A percentile compares a stretch with the other conserved stretches of the same genome.
phyloP scores from a whole-genome alignment of 768 basidiomycete genomes.

The Lactarius evosmus region DNA sequence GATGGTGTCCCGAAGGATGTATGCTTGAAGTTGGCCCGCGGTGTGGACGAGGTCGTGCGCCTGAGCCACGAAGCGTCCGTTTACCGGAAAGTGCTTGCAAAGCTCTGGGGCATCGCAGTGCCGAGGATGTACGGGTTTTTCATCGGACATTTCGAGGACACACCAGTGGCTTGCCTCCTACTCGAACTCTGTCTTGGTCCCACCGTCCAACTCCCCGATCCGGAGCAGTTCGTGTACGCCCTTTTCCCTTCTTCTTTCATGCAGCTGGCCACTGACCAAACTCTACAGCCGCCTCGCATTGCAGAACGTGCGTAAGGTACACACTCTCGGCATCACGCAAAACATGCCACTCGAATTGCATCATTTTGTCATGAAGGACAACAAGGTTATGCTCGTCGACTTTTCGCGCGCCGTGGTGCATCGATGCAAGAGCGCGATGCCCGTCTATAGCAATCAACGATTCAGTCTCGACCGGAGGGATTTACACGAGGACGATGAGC shows the following conservation, averaged over 20 bases:
- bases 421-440: conserved; percentile 20
- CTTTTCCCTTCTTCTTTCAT: neutral
- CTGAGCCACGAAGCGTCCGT: conserved; percentile 22
- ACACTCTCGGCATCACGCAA: conserved; percentile 17
- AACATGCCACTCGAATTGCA: conserved; percentile 17
- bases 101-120: conserved; percentile 23
- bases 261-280: neutral
- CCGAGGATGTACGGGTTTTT: conserved; percentile 24
- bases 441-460: conserved; percentile 15
- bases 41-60: conserved; percentile 21
- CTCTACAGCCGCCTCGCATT: conserved; percentile 14
- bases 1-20: conserved; percentile 12
- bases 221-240: conserved; percentile 17
- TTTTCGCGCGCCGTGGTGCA: conserved; percentile 20
- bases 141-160: conserved; percentile 8
- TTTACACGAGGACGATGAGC: neutral
- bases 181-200: conserved; percentile 17
- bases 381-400: conserved; percentile 18
- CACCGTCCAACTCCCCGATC: neutral
- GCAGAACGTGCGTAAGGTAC: conserved; percentile 19
- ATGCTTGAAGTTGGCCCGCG: conserved; percentile 20
- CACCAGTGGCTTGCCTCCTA: conserved; percentile 16
- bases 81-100: conserved; percentile 13
- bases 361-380: conserved; percentile 26
- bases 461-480: conserved; percentile 6